Conservation (phyloP, 345 rosid genomes). For the Melastoma malabathricum region DNA sequence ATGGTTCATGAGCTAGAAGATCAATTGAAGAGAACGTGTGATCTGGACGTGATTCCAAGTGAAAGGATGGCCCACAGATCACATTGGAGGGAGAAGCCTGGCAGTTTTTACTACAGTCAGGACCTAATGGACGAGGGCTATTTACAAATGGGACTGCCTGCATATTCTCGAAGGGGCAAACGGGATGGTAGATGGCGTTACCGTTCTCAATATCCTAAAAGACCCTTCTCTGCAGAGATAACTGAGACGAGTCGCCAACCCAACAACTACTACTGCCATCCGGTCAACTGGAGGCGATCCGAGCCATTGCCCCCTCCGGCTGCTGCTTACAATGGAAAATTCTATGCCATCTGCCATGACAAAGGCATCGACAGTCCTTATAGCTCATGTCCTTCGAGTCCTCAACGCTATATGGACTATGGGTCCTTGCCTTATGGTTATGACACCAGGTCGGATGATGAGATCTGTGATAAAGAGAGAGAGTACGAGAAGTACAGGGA, state of each 20-base stretch:
- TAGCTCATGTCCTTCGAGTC: conserved; percentile 53
- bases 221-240: conserved; percentile 39
- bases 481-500: conserved; percentile 30
- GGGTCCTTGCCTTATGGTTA: conserved; percentile 22
- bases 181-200: conserved; percentile 20
- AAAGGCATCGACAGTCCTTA: conserved; percentile 20
- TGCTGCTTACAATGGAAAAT: conserved; percentile 12
- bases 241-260: conserved; percentile 18
- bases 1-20: conserved; percentile 47
- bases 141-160: conserved; percentile 8
- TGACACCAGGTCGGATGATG: conserved; percentile 36
- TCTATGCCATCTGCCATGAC: conserved; percentile 15
- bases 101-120: conserved; percentile 10
- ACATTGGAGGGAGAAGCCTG: conserved; percentile 15
- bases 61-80: conserved; percentile 13
- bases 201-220: conserved; percentile 15
- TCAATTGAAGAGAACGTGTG: conserved; percentile 25
- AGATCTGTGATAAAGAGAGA: conserved; percentile 23
- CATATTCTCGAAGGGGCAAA: conserved; percentile 13
- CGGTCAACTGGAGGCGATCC: conserved; percentile 20
- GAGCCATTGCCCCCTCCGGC: conserved; percentile 21
- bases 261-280: conserved; percentile 17
- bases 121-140: conserved; percentile 10
- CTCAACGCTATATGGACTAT: conserved; percentile 37
- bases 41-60: conserved; percentile 14